Percentiles rank a stretch among this genome's conserved stretches.
phyloP scores from a whole-genome alignment of 805 yeast species.

The Starmerella vitae region DNA sequence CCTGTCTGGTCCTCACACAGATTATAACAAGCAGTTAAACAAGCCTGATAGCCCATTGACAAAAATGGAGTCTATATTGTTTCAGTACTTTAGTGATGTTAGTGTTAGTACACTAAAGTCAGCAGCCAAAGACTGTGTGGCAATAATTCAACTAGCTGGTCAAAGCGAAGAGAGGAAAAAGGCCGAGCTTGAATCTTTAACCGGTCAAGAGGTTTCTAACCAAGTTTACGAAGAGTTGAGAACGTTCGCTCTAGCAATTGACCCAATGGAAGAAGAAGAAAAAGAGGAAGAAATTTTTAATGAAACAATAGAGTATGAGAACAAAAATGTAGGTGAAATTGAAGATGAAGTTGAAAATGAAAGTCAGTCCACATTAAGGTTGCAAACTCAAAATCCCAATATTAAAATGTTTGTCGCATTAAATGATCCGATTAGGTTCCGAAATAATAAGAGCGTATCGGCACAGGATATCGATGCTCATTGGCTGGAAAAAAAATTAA shows the following conservation, averaged over 20 bases:
- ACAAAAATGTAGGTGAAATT: conserved; percentile 15
- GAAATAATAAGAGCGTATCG: conserved; percentile 20
- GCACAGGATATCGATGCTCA: conserved; percentile 34
- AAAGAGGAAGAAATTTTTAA: conserved; percentile 19
- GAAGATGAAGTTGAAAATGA: too few species aligned
- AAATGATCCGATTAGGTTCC: conserved; percentile 11
- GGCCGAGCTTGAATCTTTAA: conserved; percentile 37
- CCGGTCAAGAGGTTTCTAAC: conserved; percentile 31
- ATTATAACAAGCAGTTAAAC: too few species aligned
- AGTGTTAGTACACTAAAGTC: conserved; percentile 59
- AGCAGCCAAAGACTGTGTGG: conserved; percentile 44
- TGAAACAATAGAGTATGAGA: conserved; percentile 22
- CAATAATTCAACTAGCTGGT: conserved; percentile 38
- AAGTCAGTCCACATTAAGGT: conserved; percentile 10
- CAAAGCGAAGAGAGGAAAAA: conserved; percentile 35
- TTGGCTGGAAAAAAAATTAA: conserved; percentile 38
- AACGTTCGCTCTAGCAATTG: conserved; percentile 4
- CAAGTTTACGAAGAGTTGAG: conserved; percentile 1
- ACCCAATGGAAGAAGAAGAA: neutral
- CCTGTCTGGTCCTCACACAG: conserved; percentile 15
- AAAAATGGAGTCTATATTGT: conserved; percentile 46
- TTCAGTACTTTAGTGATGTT: conserved; percentile 51
- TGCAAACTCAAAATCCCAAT: conserved; percentile 2
- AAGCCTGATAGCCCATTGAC: conserved; percentile 24
- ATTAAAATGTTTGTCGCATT: conserved; percentile 8